Conservation (phyloP, 352 stramenopile genomes). For the Halophytophthora batemanensis region DNA sequence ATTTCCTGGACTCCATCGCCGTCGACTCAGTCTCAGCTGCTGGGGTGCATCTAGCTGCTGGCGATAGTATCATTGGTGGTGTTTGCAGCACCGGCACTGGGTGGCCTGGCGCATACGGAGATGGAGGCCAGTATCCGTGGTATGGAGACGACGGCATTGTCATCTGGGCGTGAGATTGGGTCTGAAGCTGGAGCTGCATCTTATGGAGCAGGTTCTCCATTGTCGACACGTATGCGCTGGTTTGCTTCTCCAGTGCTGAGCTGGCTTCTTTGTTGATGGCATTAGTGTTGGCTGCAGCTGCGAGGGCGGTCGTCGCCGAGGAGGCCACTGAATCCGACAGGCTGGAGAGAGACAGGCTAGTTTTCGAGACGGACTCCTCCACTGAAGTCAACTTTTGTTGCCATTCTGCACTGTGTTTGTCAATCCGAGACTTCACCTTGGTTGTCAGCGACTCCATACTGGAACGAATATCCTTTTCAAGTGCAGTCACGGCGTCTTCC, state of each 20-base stretch:
- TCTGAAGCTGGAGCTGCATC: constrained; percentile 52
- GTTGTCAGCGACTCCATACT: constrained; percentile 9
- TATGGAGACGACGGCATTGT: constrained; percentile 17
- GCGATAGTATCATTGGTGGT: constrained; percentile 3
- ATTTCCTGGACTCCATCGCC: not conserved
- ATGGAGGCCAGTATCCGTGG: constrained; percentile 26
- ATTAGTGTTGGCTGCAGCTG: constrained; percentile 5
- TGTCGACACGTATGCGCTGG: constrained; percentile 30
- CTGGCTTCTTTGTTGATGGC: constrained; percentile 7
- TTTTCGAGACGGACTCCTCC: constrained; percentile 25
- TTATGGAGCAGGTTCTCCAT: constrained; percentile 62
- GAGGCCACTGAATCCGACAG: constrained; percentile 20
- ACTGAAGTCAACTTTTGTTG: constrained; percentile 26
- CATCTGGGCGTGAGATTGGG: constrained; percentile 25
- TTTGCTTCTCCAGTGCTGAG: constrained; percentile 31
- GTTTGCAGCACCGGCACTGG: constrained; percentile 13
- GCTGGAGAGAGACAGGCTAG: constrained; percentile 5
- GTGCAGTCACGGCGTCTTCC: constrained; percentile 5
- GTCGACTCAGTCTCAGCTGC: not conserved
- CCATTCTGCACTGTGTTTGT: constrained; percentile 9
- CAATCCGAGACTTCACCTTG: constrained; percentile 6
- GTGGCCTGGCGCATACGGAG: constrained; percentile 16
- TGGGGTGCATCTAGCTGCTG: not conserved
- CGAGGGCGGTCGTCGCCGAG: not conserved
- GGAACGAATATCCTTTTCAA: constrained; percentile 19